Evolutionary conservation across 2,329 filamentous ascomycete genomes (phyloP), one percentile per base, ranked within the genome.

Genomic region (Exophiala bonariae): DNA sequence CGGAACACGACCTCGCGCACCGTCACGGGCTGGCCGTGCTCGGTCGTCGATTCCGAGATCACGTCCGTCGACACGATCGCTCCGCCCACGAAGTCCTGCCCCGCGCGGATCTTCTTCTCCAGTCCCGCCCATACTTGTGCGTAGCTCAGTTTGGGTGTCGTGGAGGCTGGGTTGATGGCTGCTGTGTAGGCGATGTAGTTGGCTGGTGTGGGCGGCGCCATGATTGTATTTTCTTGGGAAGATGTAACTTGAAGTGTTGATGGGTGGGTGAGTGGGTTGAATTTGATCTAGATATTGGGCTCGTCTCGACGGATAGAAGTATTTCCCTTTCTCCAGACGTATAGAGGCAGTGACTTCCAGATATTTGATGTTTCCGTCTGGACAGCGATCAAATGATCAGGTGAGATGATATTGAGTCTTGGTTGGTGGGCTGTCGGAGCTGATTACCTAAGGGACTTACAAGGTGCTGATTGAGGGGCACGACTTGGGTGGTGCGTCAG

Each of bases 141-240:
- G n/a, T 35, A 41, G 2, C 60, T 63, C n/a, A 71, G 58, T 3
- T 56, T 38, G 2, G 61, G 62, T 17, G 50, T 57, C 5, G 54
- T 51, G 1, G 58, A 60, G 2, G 63, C 39, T 32, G 67, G 64
- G 47, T 71, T 71, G 54, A 71, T 62, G 2, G 62, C 61, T 2
- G 63, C 60, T 7, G 67, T 70, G 59, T 61, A 69, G 33, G 67
- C 66, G 49, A 68, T 42, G 52, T 68, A 62, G 54, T 66, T 66
- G 17, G 63, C 47, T 26, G 54, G 51, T 26, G 49, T 50, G 14
- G 36, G 44, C 33, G 28, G 22, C 10, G 16, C 16, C 13, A 16
- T 19, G 38, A 41, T n/a, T 28, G 26, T 20, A 8, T 11, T 13
- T 16, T 37, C 18, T 31, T 37, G 18, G 35, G 9, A 14, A 34